phyloP scores from a whole-genome alignment of 805 yeast genomes.

The Saccharomycopsis fermentans region DNA sequence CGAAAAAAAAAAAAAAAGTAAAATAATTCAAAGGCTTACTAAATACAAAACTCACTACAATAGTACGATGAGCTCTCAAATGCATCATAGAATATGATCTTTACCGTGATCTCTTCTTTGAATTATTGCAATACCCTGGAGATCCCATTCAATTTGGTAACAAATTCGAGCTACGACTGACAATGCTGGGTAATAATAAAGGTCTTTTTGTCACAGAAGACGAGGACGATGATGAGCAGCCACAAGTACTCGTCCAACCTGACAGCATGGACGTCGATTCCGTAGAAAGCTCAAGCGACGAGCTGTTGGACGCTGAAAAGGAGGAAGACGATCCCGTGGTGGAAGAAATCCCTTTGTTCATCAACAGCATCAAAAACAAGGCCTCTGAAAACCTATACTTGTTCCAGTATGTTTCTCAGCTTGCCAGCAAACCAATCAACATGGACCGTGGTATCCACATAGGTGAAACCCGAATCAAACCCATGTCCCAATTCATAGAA shows the following conservation, averaged over 20 bases:
- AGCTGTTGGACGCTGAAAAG: background rate
- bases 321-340: slow-evolving; percentile 47
- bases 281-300: background rate
- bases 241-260: background rate
- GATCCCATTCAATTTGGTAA: too few relatives aligned
- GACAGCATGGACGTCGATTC: background rate
- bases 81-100: too few relatives aligned
- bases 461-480: slow-evolving; percentile 46
- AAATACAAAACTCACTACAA: too few relatives aligned
- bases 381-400: slow-evolving; percentile 27
- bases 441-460: slow-evolving; percentile 29
- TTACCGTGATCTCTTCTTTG: too few relatives aligned
- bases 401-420: slow-evolving; percentile 55
- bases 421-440: slow-evolving; percentile 32
- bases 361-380: slow-evolving; percentile 22
- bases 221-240: background rate
- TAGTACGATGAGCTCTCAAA: too few relatives aligned
- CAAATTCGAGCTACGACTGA: background rate
- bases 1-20: too few relatives aligned
- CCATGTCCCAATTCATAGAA: slow-evolving; percentile 54
- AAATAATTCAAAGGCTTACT: too few relatives aligned
- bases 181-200: background rate
- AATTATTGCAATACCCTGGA: too few relatives aligned
- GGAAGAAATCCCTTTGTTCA: slow-evolving; percentile 47
- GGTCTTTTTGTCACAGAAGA: slow-evolving; percentile 5